Evolutionary conservation across 495 filamentous ascomycete species (phyloP).

Genomic region (Trichoderma orchidacearum): DNA sequence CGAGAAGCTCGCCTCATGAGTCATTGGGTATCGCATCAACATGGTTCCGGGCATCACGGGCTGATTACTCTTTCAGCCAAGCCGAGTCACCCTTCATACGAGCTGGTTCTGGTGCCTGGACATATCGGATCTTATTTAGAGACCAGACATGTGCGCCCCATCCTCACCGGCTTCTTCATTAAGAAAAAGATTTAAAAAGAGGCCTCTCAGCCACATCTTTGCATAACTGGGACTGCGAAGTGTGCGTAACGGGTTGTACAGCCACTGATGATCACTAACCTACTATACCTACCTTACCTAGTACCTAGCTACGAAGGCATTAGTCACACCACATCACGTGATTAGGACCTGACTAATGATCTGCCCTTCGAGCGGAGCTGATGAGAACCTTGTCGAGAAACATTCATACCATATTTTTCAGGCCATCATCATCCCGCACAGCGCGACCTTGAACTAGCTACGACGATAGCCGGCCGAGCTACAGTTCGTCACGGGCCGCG

Average conservation of each 20-base stretch:
- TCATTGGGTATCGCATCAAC: background rate
- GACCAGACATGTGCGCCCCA: background rate
- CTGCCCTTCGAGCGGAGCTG: background rate
- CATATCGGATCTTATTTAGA: background rate
- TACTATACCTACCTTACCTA: too few relatives aligned
- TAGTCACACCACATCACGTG: background rate
- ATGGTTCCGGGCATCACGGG: background rate
- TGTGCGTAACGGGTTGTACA: background rate
- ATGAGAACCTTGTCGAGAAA: background rate
- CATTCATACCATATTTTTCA: constrained; percentile 2
- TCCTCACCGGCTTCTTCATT: background rate
- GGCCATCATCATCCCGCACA: background rate
- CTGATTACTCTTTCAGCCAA: background rate
- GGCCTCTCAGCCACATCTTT: too few relatives aligned
- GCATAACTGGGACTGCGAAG: too few relatives aligned
- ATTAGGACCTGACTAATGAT: background rate
- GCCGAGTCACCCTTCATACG: background rate
- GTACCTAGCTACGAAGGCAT: too few relatives aligned
- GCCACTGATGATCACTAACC: too few relatives aligned
- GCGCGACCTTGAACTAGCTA: background rate
- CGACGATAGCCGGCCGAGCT: background rate
- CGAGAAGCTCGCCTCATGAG: background rate
- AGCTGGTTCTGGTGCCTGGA: background rate
- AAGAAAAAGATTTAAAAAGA: too few relatives aligned
- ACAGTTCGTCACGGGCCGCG: background rate